Base-by-base conservation (phyloP, 345 rosid genomes). In the Dimocarpus longan region DNA sequence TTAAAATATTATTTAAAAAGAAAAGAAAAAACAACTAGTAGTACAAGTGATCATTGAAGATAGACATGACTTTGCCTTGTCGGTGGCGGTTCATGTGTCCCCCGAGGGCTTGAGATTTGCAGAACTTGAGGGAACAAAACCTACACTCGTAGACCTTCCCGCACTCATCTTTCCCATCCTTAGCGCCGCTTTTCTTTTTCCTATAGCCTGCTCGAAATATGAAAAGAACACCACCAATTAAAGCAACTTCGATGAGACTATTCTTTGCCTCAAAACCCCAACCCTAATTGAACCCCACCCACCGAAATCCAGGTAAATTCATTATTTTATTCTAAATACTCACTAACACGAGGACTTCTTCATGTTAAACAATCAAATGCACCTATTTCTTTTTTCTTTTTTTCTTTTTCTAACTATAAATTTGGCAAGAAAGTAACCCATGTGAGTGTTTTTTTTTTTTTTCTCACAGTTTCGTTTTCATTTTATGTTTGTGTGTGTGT, bases 51-150 rank as follows among this genome's bases (percentile, higher is more conserved):
- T 42, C 44, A 54, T 15, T 16, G 40, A 77, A 77, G 57, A 68
- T 42, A 8, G 66, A 70, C 64, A 39, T 8, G 63, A 63, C 80
- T 86, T 54, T 89, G 81, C 99, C 98, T 97, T 97, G 98, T 81
- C 99, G 91, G 86, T 97, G 99, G 84, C 99, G 98, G 86, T 97
- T 97, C 99, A 97, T 97, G 92, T 97, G 99, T 68, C 98, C 99
- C 44, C 99, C 99, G 10, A 97, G 99, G 74, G 99, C 99, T 94
- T 97, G 99, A 78, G 99, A 97, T 88, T 97, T 97, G 92, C 97
- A 92, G 87, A 97, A 97, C 96, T 92, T 94, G 85, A 97, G 99
- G 90, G 99, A 93, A 80, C 99, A 97, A 87, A 97, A 97, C 93
- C 99, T 91, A 86, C 98, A 97, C 86, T 94, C 93, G 56, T 97